Conservation (phyloP, 1,284 basidiomycete species). For the Irpex rosettiformis region DNA sequence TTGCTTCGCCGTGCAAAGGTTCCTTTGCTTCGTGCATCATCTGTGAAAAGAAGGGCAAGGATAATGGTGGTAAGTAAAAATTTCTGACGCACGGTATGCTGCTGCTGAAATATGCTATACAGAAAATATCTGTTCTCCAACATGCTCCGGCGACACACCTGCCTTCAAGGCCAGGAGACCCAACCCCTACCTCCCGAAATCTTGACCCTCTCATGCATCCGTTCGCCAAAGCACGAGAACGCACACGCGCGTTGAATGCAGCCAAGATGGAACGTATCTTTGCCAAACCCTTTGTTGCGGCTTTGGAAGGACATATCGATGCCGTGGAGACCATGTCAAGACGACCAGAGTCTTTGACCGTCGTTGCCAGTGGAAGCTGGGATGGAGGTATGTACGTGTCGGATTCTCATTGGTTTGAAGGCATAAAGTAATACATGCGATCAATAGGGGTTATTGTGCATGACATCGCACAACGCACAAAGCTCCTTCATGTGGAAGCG, state of each 20-base stretch:
- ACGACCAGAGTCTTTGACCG: conserved; percentile 75
- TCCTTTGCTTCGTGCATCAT: background rate
- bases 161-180: conserved; percentile 71
- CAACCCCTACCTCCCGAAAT: conserved; percentile 87
- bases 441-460: conserved; percentile 81
- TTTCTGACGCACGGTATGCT: background rate
- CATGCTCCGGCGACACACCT: conserved; percentile 78
- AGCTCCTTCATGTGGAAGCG: conserved; percentile 66
- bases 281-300: conserved; percentile 92
- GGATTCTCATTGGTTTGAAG: conserved; percentile 1
- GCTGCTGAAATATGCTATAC: background rate
- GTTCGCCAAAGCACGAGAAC: conserved; percentile 89
- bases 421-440: background rate
- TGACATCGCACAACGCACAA: conserved; percentile 71
- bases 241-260: conserved; percentile 91
- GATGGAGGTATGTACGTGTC: conserved; percentile 75
- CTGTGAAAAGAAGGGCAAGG: background rate
- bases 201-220: conserved; percentile 94
- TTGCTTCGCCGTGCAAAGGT: background rate
- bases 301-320: conserved; percentile 91
- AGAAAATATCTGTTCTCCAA: conserved; percentile 90
- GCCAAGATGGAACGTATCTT: conserved; percentile 97
- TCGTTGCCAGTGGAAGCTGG: conserved; percentile 92
- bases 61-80: conserved; percentile 22
- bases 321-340: conserved; percentile 88